These are phyloP conservation scores for Hypoxylon lenormandii DNA, from an alignment of 495 filamentous ascomycete species.

Conservation along the genomic window DNA sequence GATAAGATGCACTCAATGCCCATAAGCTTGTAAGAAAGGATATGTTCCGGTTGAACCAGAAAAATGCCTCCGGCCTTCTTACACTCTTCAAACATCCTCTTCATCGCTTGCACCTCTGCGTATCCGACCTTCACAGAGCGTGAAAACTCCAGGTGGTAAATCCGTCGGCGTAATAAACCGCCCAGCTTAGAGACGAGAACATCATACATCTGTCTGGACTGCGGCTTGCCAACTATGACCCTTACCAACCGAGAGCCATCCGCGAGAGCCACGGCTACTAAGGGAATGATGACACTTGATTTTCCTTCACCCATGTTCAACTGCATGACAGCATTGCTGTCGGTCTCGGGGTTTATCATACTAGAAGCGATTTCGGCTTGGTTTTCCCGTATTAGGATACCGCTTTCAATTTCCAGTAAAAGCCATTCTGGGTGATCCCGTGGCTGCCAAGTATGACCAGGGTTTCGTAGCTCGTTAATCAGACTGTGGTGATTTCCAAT, in stretches of 20 bases:
- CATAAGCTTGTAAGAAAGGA: conserved; percentile 76
- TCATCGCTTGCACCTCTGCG: conserved; percentile 48
- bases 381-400: conserved; percentile 70
- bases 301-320: conserved; percentile 84
- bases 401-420: conserved; percentile 73
- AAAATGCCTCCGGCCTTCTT: conserved; percentile 64
- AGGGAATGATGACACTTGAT: conserved; percentile 75
- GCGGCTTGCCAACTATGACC: conserved; percentile 72
- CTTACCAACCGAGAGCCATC: conserved; percentile 65
- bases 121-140: conserved; percentile 57
- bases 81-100: conserved; percentile 61
- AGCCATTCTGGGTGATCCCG: conserved; percentile 67
- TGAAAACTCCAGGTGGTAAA: conserved; percentile 74
- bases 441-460: conserved; percentile 66
- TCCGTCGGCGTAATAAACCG: conserved; percentile 66
- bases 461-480: conserved; percentile 63
- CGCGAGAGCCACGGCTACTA: conserved; percentile 68
- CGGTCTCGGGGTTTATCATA: conserved; percentile 66
- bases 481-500: conserved; percentile 54
- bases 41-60: conserved; percentile 74
- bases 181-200: conserved; percentile 70
- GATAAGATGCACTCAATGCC: conserved; percentile 64
- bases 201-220: conserved; percentile 72
- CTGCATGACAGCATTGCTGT: conserved; percentile 69
- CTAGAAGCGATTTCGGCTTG: conserved; percentile 68